Percentiles rank a stretch among this genome's conserved stretches.
phyloP scores from a whole-genome alignment of 1,284 basidiomycete species.

The Chalciporus sp. region DNA sequence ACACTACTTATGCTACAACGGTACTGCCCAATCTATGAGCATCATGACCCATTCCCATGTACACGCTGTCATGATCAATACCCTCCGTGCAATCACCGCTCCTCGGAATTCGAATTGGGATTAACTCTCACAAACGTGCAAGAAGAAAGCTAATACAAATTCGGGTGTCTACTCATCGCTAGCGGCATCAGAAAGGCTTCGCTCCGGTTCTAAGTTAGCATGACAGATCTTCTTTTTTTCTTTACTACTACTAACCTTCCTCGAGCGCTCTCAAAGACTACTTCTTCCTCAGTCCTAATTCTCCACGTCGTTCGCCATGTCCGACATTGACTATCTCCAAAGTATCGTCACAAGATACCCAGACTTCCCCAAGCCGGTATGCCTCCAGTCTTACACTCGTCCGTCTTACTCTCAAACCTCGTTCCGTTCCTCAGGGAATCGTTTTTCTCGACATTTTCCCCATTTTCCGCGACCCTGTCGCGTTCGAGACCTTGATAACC shows the following conservation, averaged over 20 bases:
- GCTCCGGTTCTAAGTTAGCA: not conserved
- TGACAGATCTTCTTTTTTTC: conserved; percentile 5
- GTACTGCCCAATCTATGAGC: conserved; percentile 43
- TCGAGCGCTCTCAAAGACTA: not conserved
- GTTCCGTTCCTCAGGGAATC: conserved; percentile 57
- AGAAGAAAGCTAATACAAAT: not conserved
- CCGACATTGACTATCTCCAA: conserved; percentile 76
- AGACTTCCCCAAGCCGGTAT: conserved; percentile 88
- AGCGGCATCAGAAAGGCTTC: conserved; percentile 6
- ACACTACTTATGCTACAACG: conserved; percentile 41
- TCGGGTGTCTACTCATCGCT: conserved; percentile 9
- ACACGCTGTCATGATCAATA: not conserved
- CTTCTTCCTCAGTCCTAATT: not conserved
- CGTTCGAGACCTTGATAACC: conserved; percentile 90
- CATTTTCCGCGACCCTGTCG: conserved; percentile 79
- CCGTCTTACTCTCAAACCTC: not conserved
- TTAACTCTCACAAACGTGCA: not conserved
- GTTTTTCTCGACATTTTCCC: conserved; percentile 91
- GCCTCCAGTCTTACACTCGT: conserved; percentile 12
- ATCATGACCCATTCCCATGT: conserved; percentile 19
- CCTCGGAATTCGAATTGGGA: not conserved
- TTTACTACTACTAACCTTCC: not conserved
- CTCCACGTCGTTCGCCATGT: conserved; percentile 47
- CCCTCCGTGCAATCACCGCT: not conserved
- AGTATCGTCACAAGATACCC: conserved; percentile 69